Percentiles rank a stretch among this genome's conserved stretches.
These are phyloP conservation scores for Pythium phragmitis DNA, from an alignment of 352 stramenopile genomes.

Conservation along the genomic window DNA sequence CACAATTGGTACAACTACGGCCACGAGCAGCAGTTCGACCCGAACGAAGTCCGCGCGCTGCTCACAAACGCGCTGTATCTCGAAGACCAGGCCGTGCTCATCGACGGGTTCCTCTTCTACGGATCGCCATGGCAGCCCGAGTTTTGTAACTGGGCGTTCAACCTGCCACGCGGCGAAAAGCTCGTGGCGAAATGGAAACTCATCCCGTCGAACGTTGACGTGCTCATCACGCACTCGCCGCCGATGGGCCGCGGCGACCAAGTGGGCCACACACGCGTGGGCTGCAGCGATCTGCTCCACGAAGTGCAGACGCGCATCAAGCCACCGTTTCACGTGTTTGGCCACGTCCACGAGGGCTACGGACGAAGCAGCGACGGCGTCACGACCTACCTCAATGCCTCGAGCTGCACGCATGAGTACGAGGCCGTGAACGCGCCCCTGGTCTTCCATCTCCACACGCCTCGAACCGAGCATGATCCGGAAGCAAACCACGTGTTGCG, in stretches of 20 bases:
- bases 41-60: slow-evolving; percentile 61
- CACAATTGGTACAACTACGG: slow-evolving; percentile 73
- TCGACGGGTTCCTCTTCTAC: slow-evolving; percentile 78
- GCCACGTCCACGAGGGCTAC: slow-evolving; percentile 90
- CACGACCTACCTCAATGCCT: slow-evolving; percentile 89
- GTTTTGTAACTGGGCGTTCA: slow-evolving; percentile 86
- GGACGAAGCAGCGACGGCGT: slow-evolving; percentile 60
- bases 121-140: slow-evolving; percentile 79
- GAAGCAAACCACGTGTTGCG: slow-evolving; percentile 34
- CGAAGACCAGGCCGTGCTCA: slow-evolving; percentile 68
- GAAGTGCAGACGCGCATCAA: slow-evolving; percentile 68
- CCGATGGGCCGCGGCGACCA: slow-evolving; percentile 78
- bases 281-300: slow-evolving; percentile 70
- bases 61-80: slow-evolving; percentile 79
- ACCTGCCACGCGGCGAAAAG: slow-evolving; percentile 48
- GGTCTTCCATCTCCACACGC: slow-evolving; percentile 46
- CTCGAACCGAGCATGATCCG: slow-evolving; percentile 16
- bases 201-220: slow-evolving; percentile 68
- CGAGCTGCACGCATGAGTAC: slow-evolving; percentile 75
- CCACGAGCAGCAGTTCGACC: slow-evolving; percentile 62
- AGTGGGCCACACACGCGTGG: slow-evolving; percentile 50
- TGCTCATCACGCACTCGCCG: slow-evolving; percentile 88
- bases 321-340: slow-evolving; percentile 86
- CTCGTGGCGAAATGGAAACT: slow-evolving; percentile 45
- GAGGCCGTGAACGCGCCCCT: slow-evolving; percentile 65